Percentiles rank a stretch among this genome's conserved stretches.
phyloP scores from a whole-genome alignment of 139 green algal genomes.

The Coelastrella sp. region DNA sequence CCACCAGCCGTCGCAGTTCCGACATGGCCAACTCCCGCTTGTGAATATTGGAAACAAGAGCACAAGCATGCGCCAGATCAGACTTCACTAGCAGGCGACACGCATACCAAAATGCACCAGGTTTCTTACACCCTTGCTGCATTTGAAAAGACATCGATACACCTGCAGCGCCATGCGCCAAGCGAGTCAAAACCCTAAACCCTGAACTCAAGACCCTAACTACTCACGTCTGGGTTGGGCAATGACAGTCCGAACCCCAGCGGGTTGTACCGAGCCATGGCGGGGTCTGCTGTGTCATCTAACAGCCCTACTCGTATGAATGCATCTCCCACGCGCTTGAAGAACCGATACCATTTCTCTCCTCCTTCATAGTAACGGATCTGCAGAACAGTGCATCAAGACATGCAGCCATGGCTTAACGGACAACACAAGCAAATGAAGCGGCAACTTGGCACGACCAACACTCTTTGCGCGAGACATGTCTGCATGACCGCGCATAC shows the following conservation, averaged over 20 bases:
- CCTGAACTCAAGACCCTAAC: neutral
- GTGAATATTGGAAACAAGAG: too few species aligned
- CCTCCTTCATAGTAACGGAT: neutral
- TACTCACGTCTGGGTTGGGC: constrained; percentile 8
- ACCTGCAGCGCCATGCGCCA: neutral
- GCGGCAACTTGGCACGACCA: too few species aligned
- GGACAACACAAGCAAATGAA: neutral
- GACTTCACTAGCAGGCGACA: too few species aligned
- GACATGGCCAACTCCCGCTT: too few species aligned
- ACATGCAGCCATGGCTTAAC: neutral
- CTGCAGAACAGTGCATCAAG: neutral
- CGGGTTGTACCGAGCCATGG: neutral
- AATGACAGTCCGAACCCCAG: neutral
- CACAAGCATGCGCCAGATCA: too few species aligned
- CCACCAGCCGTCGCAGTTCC: too few species aligned
- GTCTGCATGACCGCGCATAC: too few species aligned
- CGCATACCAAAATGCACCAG: too few species aligned
- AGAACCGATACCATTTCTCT: constrained; percentile 19
- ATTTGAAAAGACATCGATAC: too few species aligned
- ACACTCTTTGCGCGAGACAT: too few species aligned
- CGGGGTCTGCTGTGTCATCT: neutral
- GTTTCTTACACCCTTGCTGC: too few species aligned
- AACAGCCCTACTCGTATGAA: constrained; percentile 37
- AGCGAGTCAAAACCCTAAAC: neutral
- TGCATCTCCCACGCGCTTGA: constrained; percentile 14